These are phyloP conservation scores for Psilocybe subaeruginosa DNA, from an alignment of 768 basidiomycete species.

Conservation along the genomic window DNA sequence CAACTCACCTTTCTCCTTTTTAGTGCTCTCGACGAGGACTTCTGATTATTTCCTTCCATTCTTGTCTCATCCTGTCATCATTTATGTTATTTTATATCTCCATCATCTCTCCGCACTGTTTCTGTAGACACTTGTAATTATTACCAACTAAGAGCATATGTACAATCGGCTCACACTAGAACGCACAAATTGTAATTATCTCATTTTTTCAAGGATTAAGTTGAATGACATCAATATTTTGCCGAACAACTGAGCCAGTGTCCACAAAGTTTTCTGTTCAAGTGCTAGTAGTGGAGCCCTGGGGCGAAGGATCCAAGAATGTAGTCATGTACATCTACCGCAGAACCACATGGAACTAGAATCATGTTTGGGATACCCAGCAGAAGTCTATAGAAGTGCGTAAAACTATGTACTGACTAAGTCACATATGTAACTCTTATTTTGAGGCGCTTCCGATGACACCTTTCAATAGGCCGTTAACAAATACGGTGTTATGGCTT, in stretches of 20 bases:
- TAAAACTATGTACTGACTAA: neutral
- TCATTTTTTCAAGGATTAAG: conserved; percentile 1
- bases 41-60: conserved; percentile 21
- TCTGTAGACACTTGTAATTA: conserved; percentile 18
- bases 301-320: too few relatives aligned
- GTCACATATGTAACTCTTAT: too few relatives aligned
- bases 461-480: too few relatives aligned
- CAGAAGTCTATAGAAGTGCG: neutral
- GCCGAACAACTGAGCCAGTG: neutral
- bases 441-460: too few relatives aligned
- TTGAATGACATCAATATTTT: neutral
- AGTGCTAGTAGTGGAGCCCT: too few relatives aligned
- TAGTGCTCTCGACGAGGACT: conserved; percentile 38
- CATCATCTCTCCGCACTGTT: conserved; percentile 16
- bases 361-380: neutral
- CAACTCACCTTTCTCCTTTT: conserved; percentile 11
- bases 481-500: too few relatives aligned
- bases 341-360: neutral
- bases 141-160: conserved; percentile 18
- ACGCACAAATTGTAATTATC: conserved; percentile 9
- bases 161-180: conserved; percentile 12
- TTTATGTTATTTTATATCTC: conserved; percentile 18
- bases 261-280: neutral
- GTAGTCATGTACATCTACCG: neutral
- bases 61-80: conserved; percentile 8